Conservation (phyloP, 805 yeast genomes). For the Metschnikowia similis region DNA sequence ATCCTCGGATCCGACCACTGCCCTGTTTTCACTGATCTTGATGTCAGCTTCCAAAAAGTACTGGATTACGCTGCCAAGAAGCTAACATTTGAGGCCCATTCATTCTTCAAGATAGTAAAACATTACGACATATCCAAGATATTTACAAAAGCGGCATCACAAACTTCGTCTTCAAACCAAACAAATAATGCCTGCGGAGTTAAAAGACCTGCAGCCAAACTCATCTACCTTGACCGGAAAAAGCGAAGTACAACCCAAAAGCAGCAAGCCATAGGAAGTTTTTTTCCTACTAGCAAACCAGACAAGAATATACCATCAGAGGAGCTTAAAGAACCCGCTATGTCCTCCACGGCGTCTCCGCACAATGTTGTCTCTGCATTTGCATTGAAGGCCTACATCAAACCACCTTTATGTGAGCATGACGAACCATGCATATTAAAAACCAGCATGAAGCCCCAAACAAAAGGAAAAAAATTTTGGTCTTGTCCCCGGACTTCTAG, state of each 20-base stretch:
- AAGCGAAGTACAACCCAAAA: neutral
- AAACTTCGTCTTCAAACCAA: slow-evolving; percentile 1
- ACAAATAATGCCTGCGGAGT: neutral
- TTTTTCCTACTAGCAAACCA: slow-evolving; percentile 16
- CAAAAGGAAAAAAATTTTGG: slow-evolving; percentile 32
- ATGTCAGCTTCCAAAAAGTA: slow-evolving; percentile 12
- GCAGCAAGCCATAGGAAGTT: slow-evolving; percentile 24
- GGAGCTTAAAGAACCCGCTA: neutral
- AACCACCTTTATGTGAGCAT: slow-evolving; percentile 28
- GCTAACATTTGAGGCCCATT: slow-evolving; percentile 21
- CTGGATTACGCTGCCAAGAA: slow-evolving; percentile 1
- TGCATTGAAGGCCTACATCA: slow-evolving; percentile 17
- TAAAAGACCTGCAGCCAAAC: neutral
- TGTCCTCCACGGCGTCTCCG: neutral
- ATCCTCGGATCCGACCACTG: slow-evolving; percentile 92
- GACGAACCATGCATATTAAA: slow-evolving; percentile 23
- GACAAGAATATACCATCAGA: neutral
- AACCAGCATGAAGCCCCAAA: slow-evolving; percentile 24
- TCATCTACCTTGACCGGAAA: slow-evolving; percentile 5
- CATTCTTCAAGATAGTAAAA: slow-evolving; percentile 18
- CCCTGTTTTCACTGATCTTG: slow-evolving; percentile 75
- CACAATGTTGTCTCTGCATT: slow-evolving; percentile 6
- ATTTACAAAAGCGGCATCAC: slow-evolving; percentile 16
- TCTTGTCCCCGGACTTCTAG: slow-evolving; percentile 21
- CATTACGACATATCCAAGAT: slow-evolving; percentile 32